Base-by-base conservation (phyloP, 2,329 filamentous ascomycete genomes). In the Berkeleyomyces basicola region DNA sequence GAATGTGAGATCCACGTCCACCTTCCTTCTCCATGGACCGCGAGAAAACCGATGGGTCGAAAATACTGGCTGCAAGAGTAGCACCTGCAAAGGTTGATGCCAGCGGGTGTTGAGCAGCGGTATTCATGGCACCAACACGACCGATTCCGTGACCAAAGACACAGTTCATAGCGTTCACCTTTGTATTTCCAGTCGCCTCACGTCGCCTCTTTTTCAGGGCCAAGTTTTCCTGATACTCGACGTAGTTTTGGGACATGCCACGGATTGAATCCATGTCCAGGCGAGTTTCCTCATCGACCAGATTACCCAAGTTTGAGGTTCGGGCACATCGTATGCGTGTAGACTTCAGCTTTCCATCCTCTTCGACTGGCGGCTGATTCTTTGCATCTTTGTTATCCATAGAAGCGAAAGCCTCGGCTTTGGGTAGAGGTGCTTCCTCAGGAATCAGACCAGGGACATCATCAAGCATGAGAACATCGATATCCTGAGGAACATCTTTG, bases 211-310 rank as follows among this genome's bases (percentile, higher is more conserved):
- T 72, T 62, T 65, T 69, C 46, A 66, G 66, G 16, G 67, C 70
- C 3, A 62, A 31, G 10, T 57, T 33, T 37, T 71, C 67, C 81
- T 88, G 90, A 66, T 84, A 85, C 9, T 70, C 66, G 6, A 75
- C 64, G 63, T 82, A 81, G 47, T 77, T 68, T 1, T 66, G 73
- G 58, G 78, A 69, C 60, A 73, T 71, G 10, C 66, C 31, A 11
- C 51, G 47, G 33, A 67, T 63, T 72, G 68, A 39, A 68, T 67
- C 7, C 69, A 66, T 53, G 75, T 73, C 5, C 67, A 66, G 23
- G 65, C 63, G 47, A 7, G 59, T 65, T 9, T 59, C 64, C 9
- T 66, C 16, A 57, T 76, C 74, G 4, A 73, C 10, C 68, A 74
- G 70, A 11, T 55, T 62, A 11, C 70, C 57, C 9, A 66, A 14